Evolutionary conservation across 148 eudicot genomes (phyloP), one percentile per base, ranked within the genome.

Genomic region (Camellia lanceoleosa): DNA sequence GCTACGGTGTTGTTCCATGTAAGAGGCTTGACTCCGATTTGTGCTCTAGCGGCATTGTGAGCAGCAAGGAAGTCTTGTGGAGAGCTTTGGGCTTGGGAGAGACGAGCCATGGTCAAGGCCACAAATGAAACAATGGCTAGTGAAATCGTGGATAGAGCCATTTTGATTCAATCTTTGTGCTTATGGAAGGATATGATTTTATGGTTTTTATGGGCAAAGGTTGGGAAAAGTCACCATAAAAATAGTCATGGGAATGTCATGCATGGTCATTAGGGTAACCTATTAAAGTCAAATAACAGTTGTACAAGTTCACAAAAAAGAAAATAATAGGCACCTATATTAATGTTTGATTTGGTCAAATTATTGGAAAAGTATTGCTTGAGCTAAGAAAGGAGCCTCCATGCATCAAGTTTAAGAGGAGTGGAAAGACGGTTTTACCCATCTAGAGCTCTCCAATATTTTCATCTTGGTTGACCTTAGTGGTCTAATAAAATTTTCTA

Each of bases 1-100:
- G 89, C 91, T 4, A 92, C 49, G 0, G 84, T 88, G 54, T 62
- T 9, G 80, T 87, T 49, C 95, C 95, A 92, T 0, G 80, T 77
- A 5, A 92, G 47, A 9, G 89, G 82, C 0, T 19, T 70, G 66
- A 92, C 72, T 0, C 80, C 73, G 0, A 85, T 81, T 1, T 18
- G 10, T 0, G 87, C 78, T 0, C 96, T 89, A 4, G 86, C 94
- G 0, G 46, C 5, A 42, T 94, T 94, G 63, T 89, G 90, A 61
- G 85, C 84, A 0, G 74, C 75, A 0, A 90, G 73, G 69, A 60
- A 80, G 81, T 84, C 83, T 65, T 82, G 83, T 5, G 47, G 55
- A 16, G 79, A 42, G 80, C 77, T 82, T 54, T 77, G 84, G 62
- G 84, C 80, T 11, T 10, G 47, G 47, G 77, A 62, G 38, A 54